These are phyloP conservation scores for Aegilops umbellulata DNA, from an alignment of 176 grass and related monocot species.

Conservation along the genomic window DNA sequence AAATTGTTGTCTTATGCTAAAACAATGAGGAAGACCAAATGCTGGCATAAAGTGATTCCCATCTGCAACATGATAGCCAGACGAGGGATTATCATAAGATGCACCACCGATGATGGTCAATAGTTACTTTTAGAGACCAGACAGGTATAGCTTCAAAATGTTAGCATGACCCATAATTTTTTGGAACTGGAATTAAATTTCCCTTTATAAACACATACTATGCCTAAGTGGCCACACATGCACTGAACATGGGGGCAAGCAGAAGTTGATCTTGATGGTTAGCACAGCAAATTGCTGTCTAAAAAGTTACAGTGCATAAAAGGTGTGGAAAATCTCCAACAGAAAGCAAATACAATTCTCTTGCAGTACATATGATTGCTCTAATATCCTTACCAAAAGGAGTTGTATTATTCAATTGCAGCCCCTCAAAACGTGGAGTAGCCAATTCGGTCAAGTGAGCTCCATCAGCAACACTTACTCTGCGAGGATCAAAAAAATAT, in stretches of 20 bases:
- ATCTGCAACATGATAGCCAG: slow-evolving; percentile 52
- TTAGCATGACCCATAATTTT: slow-evolving; percentile 23
- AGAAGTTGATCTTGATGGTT: slow-evolving; percentile 17
- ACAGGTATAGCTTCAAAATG: slow-evolving; percentile 16
- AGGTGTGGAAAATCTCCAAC: background rate
- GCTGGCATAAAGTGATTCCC: slow-evolving; percentile 51
- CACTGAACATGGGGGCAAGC: background rate
- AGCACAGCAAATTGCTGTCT: slow-evolving; percentile 21
- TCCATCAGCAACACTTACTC: slow-evolving; percentile 51
- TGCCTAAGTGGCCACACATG: background rate
- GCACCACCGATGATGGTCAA: background rate
- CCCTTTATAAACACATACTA: background rate
- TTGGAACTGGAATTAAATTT: slow-evolving; percentile 7
- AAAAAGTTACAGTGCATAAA: slow-evolving; percentile 19
- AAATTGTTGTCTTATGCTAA: slow-evolving; percentile 59
- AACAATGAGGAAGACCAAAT: slow-evolving; percentile 59
- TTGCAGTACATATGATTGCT: slow-evolving; percentile 34
- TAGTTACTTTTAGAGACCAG: slow-evolving; percentile 8
- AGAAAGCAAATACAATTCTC: slow-evolving; percentile 32
- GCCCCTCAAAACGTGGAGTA: slow-evolving; percentile 38
- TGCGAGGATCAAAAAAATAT: slow-evolving; percentile 38
- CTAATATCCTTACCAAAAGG: slow-evolving; percentile 47
- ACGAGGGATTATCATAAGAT: slow-evolving; percentile 13
- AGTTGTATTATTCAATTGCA: slow-evolving; percentile 42
- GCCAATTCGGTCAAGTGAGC: slow-evolving; percentile 55